Conservation (phyloP, 805 yeast species). For the Candida koratica region DNA sequence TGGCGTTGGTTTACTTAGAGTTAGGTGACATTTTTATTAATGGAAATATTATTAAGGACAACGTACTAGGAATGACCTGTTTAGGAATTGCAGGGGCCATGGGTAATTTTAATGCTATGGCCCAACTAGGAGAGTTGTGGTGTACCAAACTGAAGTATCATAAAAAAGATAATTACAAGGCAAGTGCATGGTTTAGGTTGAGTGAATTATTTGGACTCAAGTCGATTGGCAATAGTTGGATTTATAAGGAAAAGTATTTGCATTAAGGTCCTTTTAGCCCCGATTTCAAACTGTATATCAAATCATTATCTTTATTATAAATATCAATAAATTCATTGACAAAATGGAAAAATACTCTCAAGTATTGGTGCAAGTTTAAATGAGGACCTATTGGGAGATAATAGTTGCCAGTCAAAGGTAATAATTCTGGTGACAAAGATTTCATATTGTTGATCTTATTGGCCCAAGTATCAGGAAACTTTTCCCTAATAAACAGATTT, state of each 20-base stretch:
- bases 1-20: slow-evolving; percentile 54
- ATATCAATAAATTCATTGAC: slow-evolving; percentile 30
- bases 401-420: slow-evolving; percentile 14
- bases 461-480: slow-evolving; percentile 13
- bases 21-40: slow-evolving; percentile 54
- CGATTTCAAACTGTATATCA: slow-evolving; percentile 17
- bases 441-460: slow-evolving; percentile 6
- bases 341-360: slow-evolving; percentile 27
- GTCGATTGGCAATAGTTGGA: slow-evolving; percentile 70
- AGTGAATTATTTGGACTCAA: slow-evolving; percentile 61
- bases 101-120: slow-evolving; percentile 67
- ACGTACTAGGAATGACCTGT: slow-evolving; percentile 51
- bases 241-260: slow-evolving; percentile 64
- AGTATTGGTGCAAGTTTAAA: slow-evolving; percentile 29
- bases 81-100: slow-evolving; percentile 62
- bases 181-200: slow-evolving; percentile 67
- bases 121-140: slow-evolving; percentile 69
- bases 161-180: slow-evolving; percentile 55
- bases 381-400: slow-evolving; percentile 35
- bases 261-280: slow-evolving; percentile 9
- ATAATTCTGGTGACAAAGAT: background rate
- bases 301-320: slow-evolving; percentile 15
- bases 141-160: slow-evolving; percentile 49
- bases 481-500: slow-evolving; percentile 10
- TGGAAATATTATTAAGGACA: slow-evolving; percentile 53